phyloP scores from a whole-genome alignment of 768 basidiomycete genomes.

The Mrakia frigida region DNA sequence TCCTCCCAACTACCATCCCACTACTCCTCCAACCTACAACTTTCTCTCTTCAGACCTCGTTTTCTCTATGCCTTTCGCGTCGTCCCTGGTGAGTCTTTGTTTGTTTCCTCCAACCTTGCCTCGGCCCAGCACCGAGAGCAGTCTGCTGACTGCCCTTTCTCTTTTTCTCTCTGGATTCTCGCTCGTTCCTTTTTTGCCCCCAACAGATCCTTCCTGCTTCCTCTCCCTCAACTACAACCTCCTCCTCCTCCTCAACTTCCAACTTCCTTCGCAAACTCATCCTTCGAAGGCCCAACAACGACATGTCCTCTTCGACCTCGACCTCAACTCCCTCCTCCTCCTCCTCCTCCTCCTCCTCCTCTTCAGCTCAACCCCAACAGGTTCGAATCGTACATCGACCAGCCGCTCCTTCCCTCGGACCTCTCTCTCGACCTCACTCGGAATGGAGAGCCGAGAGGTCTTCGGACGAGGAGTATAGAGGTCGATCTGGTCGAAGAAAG shows the following conservation, averaged over 20 bases:
- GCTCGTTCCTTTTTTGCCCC: not conserved
- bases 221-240: not conserved
- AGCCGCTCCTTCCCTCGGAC: slow-evolving; percentile 10
- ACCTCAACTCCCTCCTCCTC: not conserved
- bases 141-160: too few species aligned
- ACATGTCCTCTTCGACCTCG: not conserved
- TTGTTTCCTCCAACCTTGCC: too few species aligned
- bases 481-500: not conserved
- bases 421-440: not conserved
- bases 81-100: too few species aligned
- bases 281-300: not conserved
- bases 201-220: not conserved
- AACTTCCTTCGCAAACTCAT: not conserved
- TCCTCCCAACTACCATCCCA: too few species aligned
- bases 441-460: slow-evolving; percentile 1
- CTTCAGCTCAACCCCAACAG: not conserved
- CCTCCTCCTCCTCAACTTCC: not conserved
- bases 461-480: not conserved
- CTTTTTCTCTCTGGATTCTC: too few species aligned
- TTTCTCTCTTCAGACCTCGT: too few species aligned
- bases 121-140: too few species aligned
- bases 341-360: not conserved
- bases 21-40: too few species aligned
- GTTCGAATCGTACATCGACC: slow-evolving; percentile 16
- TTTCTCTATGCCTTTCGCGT: too few species aligned